phyloP scores from a whole-genome alignment of 805 yeast genomes.

The Candida chilensis region DNA sequence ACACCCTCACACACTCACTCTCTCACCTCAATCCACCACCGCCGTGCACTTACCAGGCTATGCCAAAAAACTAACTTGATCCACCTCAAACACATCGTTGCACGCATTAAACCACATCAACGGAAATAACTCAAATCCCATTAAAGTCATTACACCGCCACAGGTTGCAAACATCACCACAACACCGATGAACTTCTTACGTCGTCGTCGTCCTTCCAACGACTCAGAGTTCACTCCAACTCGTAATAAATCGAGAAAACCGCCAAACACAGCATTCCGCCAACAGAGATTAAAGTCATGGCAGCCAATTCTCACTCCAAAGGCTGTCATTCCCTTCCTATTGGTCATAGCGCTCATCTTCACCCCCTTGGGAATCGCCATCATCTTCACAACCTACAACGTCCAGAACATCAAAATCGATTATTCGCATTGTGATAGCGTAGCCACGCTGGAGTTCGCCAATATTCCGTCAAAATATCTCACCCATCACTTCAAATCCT shows the following conservation, averaged over 20 bases:
- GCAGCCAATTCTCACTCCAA: constrained; percentile 89
- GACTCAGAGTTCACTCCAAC: too few relatives aligned
- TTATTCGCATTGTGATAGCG: constrained; percentile 58
- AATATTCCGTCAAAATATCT: constrained; percentile 54
- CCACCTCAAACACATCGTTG: too few relatives aligned
- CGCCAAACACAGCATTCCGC: constrained; percentile 66
- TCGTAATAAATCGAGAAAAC: constrained; percentile 30
- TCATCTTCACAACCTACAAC: constrained; percentile 66
- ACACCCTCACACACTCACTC: too few relatives aligned
- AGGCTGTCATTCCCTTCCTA: constrained; percentile 80
- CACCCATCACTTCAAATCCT: constrained; percentile 49
- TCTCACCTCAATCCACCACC: too few relatives aligned
- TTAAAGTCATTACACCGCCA: too few relatives aligned
- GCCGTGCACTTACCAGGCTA: too few relatives aligned
- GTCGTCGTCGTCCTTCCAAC: too few relatives aligned
- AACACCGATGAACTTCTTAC: too few relatives aligned
- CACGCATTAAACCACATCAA: too few relatives aligned
- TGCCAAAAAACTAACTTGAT: too few relatives aligned
- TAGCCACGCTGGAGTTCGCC: constrained; percentile 25
- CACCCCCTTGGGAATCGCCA: constrained; percentile 86
- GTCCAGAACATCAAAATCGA: constrained; percentile 71
- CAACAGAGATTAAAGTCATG: constrained; percentile 64
- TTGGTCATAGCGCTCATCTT: constrained; percentile 68
- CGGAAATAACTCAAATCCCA: too few relatives aligned
- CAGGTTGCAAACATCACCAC: too few relatives aligned